Evolutionary conservation across 495 filamentous ascomycete species (phyloP).

Genomic region (Neurospora sp.): DNA sequence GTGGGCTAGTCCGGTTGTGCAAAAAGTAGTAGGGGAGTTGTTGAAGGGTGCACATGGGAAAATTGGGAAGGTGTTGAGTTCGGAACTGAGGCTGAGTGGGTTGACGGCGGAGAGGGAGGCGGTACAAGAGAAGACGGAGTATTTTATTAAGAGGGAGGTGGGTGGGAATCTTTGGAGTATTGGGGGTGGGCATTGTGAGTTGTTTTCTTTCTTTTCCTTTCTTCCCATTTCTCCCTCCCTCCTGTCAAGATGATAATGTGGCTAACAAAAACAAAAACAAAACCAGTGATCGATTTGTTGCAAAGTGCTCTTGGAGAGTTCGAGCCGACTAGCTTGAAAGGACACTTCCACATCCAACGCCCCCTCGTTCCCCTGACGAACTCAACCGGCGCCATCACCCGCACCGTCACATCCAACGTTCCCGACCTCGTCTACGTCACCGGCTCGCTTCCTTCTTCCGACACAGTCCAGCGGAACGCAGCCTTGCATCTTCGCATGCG

Average conservation of each 20-base stretch:
- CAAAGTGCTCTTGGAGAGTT: conserved; percentile 22
- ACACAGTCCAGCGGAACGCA: conserved; percentile 16
- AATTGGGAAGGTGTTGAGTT: conserved; percentile 47
- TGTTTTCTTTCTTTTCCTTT: too few species aligned
- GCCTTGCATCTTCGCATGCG: conserved; percentile 36
- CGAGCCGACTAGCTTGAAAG: conserved; percentile 13
- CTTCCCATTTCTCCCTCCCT: too few species aligned
- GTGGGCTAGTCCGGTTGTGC: conserved; percentile 28
- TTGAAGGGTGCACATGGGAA: conserved; percentile 26
- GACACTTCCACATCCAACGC: conserved; percentile 36
- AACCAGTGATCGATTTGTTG: too few species aligned
- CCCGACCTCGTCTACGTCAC: conserved; percentile 39
- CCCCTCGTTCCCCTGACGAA: conserved; percentile 27
- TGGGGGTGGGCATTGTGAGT: conserved; percentile 34
- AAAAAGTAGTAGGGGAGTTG: conserved; percentile 38
- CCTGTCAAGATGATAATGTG: too few species aligned
- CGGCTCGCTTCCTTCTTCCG: conserved; percentile 32
- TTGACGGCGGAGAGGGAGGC: conserved; percentile 25
- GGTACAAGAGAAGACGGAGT: conserved; percentile 24
- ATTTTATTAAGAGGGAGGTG: conserved; percentile 33
- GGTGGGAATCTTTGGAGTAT: conserved; percentile 46
- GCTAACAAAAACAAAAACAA: too few species aligned
- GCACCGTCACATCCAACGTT: conserved; percentile 24
- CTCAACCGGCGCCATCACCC: conserved; percentile 14
- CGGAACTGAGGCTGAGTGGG: conserved; percentile 32